Conservation (phyloP, 306 rosid species). For the Neltuma alba region DNA sequence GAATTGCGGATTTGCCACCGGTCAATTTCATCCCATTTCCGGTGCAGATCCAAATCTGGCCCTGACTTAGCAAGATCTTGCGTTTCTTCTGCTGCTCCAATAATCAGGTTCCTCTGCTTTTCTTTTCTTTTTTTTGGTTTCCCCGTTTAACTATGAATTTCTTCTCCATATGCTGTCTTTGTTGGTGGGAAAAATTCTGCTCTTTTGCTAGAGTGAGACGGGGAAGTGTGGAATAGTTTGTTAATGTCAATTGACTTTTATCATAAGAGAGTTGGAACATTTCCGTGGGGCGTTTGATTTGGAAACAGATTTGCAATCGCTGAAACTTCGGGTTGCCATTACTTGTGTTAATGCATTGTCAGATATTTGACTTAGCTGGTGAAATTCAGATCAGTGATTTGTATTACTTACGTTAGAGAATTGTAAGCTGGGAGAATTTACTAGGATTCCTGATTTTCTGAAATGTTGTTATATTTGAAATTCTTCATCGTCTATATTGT, state of each 20-base stretch:
- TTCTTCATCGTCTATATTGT: background rate
- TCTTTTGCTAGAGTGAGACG: background rate
- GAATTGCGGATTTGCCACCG: constrained; percentile 45
- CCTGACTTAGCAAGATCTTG: constrained; percentile 36
- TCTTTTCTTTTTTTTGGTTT: background rate
- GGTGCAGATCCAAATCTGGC: constrained; percentile 32
- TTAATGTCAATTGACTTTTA: background rate
- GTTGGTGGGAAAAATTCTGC: background rate
- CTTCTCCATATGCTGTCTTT: background rate
- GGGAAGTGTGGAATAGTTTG: background rate
- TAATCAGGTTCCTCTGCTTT: constrained; percentile 29
- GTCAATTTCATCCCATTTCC: constrained; percentile 28
- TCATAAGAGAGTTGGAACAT: background rate
- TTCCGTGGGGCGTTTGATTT: background rate
- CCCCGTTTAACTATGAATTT: constrained; percentile 18
- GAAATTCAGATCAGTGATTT: background rate
- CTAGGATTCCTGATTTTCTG: background rate
- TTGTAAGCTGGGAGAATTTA: background rate
- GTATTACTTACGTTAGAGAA: background rate
- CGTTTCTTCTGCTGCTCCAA: constrained; percentile 8
- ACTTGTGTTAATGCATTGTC: no score
- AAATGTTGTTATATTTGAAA: background rate
- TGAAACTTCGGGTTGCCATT: background rate
- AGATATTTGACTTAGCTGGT: background rate
- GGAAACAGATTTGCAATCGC: background rate